phyloP scores from a whole-genome alignment of 2,329 filamentous ascomycete species.

The Triangularia setosa region DNA sequence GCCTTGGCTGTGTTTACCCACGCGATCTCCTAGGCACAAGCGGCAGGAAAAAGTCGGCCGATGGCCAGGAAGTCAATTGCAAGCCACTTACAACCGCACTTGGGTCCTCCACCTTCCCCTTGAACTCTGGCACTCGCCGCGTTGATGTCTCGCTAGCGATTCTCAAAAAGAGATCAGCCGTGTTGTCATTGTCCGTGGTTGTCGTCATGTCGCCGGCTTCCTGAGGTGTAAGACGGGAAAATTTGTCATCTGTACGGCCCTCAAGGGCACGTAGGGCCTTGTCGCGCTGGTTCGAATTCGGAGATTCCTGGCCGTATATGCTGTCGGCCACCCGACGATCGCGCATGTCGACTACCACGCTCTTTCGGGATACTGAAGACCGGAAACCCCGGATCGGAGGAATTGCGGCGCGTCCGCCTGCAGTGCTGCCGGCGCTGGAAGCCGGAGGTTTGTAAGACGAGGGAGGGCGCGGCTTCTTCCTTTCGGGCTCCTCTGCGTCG shows the following conservation, averaged over 20 bases:
- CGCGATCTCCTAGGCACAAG: background rate
- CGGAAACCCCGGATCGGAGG: constrained; percentile 55
- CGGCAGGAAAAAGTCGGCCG: background rate
- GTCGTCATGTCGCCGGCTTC: constrained; percentile 33
- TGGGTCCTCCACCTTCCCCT: constrained; percentile 33
- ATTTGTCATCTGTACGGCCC: constrained; percentile 38
- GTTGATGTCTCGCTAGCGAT: constrained; percentile 53
- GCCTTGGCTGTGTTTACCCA: background rate
- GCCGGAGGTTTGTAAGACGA: constrained; percentile 42
- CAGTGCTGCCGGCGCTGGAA: constrained; percentile 12
- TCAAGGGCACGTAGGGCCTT: constrained; percentile 50
- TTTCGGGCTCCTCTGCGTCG: constrained; percentile 50
- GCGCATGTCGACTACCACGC: constrained; percentile 51
- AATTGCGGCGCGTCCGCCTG: constrained; percentile 35
- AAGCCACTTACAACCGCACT: constrained; percentile 45
- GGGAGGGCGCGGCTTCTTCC: constrained; percentile 45
- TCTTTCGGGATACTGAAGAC: constrained; percentile 55
- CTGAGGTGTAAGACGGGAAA: constrained; percentile 33
- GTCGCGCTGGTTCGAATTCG: constrained; percentile 45
- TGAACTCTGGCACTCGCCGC: constrained; percentile 36
- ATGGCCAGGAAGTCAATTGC: background rate
- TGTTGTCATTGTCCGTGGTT: constrained; percentile 47
- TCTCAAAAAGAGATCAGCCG: constrained; percentile 55
- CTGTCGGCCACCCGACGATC: constrained; percentile 41
- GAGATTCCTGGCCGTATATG: constrained; percentile 37